Percentiles rank a stretch among this genome's conserved stretches.
These are phyloP conservation scores for Leccinum variabile DNA, from an alignment of 1,284 basidiomycete species.

Conservation along the genomic window DNA sequence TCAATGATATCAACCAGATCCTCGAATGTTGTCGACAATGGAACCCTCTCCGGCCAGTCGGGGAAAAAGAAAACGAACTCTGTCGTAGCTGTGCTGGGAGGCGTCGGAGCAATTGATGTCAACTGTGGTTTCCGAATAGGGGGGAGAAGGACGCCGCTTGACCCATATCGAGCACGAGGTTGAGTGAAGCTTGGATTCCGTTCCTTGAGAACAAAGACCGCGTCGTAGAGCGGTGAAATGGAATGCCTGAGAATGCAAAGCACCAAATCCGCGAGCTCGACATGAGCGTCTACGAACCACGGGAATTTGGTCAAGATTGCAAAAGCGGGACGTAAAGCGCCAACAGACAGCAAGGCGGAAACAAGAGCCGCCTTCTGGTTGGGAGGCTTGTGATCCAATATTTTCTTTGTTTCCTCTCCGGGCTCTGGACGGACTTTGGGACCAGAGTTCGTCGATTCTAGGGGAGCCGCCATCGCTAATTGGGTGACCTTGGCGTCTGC, in stretches of 20 bases:
- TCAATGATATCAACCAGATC: slow-evolving; percentile 75
- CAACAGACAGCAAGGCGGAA: slow-evolving; percentile 82
- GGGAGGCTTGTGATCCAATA: slow-evolving; percentile 47
- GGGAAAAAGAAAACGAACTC: slow-evolving; percentile 91
- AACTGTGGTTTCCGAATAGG: slow-evolving; percentile 59
- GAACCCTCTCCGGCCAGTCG: slow-evolving; percentile 74
- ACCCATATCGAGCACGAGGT: slow-evolving; percentile 61
- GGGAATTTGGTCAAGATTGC: slow-evolving; percentile 82
- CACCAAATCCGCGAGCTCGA: slow-evolving; percentile 83
- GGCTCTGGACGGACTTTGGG: slow-evolving; percentile 39
- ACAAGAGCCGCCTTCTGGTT: slow-evolving; percentile 87
- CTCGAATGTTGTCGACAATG: slow-evolving; percentile 60
- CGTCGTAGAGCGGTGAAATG: slow-evolving; percentile 67
- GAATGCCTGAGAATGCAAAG: slow-evolving; percentile 73
- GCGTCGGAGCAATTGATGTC: slow-evolving; percentile 72
- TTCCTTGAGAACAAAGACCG: slow-evolving; percentile 50
- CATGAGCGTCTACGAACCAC: slow-evolving; percentile 82
- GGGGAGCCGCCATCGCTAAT: slow-evolving; percentile 85
- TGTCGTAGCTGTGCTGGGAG: slow-evolving; percentile 66
- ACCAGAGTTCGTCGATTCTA: slow-evolving; percentile 57
- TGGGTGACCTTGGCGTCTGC: slow-evolving; percentile 74
- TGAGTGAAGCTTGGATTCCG: slow-evolving; percentile 59
- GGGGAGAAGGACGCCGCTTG: slow-evolving; percentile 51
- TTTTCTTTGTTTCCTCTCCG: slow-evolving; percentile 46
- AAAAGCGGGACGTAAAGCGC: slow-evolving; percentile 76